These are phyloP conservation scores for Ceratocystis alfenasii DNA, from an alignment of 2,329 filamentous ascomycete genomes.

Conservation along the genomic window DNA sequence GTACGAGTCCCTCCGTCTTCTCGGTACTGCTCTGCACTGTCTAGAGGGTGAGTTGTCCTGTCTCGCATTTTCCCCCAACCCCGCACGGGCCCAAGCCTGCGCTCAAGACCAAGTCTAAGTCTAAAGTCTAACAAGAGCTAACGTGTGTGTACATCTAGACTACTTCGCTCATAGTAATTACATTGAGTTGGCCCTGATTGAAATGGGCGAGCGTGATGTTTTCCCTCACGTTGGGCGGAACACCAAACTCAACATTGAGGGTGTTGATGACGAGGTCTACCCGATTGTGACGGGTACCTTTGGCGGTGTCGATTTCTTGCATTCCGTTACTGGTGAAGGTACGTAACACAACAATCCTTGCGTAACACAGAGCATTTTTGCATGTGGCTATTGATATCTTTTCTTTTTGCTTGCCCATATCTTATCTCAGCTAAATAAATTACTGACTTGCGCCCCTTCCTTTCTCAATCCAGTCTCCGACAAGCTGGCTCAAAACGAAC, in stretches of 20 bases:
- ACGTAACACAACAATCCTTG: slow-evolving; percentile 22
- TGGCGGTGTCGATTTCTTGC: slow-evolving; percentile 85
- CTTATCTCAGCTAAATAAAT: not conserved
- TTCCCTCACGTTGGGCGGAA: slow-evolving; percentile 77
- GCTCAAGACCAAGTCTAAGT: not conserved
- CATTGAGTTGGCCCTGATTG: slow-evolving; percentile 73
- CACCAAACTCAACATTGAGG: slow-evolving; percentile 58
- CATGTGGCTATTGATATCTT: no score
- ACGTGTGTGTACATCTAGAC: slow-evolving; percentile 37
- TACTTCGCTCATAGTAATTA: slow-evolving; percentile 94
- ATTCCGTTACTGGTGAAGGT: slow-evolving; percentile 65
- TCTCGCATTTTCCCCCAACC: not conserved
- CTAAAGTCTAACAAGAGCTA: not conserved
- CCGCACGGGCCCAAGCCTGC: slow-evolving; percentile 7
- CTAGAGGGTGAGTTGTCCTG: slow-evolving; percentile 49
- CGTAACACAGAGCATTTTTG: not conserved
- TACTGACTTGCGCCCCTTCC: not conserved
- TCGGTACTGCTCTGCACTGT: slow-evolving; percentile 83
- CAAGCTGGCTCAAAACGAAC: slow-evolving; percentile 82
- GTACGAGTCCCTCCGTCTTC: slow-evolving; percentile 71
- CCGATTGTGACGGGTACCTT: slow-evolving; percentile 86
- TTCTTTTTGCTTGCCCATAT: not conserved
- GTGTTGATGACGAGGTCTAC: slow-evolving; percentile 55
- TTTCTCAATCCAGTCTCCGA: slow-evolving; percentile 51
- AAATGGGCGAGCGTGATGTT: slow-evolving; percentile 66